Evolutionary conservation across 257 asterid species (phyloP), one percentile per base, ranked within the genome.

Genomic region (Solanum pennellii): DNA sequence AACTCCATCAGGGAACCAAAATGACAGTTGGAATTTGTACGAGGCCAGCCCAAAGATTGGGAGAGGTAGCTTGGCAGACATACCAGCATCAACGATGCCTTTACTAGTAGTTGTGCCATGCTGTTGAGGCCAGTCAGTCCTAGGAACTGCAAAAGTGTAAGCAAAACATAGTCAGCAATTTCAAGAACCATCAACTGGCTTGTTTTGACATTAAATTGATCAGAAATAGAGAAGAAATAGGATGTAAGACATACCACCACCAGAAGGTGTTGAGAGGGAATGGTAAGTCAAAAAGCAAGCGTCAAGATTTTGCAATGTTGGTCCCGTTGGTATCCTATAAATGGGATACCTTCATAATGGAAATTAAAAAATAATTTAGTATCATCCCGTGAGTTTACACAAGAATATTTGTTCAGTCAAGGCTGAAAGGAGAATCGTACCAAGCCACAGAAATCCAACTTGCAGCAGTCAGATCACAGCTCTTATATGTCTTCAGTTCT

Each of bases 401-500:
- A 18, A 77, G 25, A 23, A 5, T 33, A 80, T 69, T 60, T 35
- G 86, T 49, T 47, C 16, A 45, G 16, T 35, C 56, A 45, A 59
- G 8, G 25, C 73, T 20, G 13, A 76, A 52, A 47, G 39, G 44
- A 77, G 27, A 56, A 82, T 74, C 91, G 83, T 93, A 95, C 99
- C 99, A 97, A 88, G 99, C 98, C 82, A 97, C 96, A 82, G 98
- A 97, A 88, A 97, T 90, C 99, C 98, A 97, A 88, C 99, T 97
- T 42, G 97, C 89, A 21, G 93, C 88, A 69, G 97, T 92, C 88
- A 97, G 93, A 85, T 97, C 99, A 92, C 96, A 97, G 84, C 98
- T 97, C 91, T 90, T 89, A 76, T 90, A 94, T 7, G 95, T 91
- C 90, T 89, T 93, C 86, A 97, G 92, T 76, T 91, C 94, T 62